Percentiles rank a stretch among this genome's conserved stretches.
phyloP scores from a whole-genome alignment of 1,284 basidiomycete species.

The Tylopilus orsonianus region DNA sequence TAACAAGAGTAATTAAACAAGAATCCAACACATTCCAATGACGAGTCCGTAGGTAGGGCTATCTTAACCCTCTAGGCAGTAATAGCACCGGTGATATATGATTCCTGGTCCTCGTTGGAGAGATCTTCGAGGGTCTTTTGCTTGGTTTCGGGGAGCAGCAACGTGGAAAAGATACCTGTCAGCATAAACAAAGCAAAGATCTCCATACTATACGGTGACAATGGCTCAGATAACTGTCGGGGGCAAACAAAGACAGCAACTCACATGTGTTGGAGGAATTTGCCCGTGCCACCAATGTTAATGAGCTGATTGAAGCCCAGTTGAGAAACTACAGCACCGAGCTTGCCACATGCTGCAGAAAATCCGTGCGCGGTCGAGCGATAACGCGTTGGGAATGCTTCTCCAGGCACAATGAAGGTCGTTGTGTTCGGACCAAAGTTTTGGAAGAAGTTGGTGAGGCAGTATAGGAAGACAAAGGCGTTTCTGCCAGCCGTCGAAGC shows the following conservation, averaged over 20 bases:
- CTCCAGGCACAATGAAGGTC: conserved; percentile 69
- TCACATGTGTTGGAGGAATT: conserved; percentile 41
- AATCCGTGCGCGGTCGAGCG: conserved; percentile 71
- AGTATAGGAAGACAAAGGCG: conserved; percentile 64
- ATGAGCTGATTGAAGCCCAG: conserved; percentile 52
- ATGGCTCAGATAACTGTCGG: neutral
- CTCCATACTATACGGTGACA: conserved; percentile 36
- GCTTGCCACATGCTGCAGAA: conserved; percentile 68
- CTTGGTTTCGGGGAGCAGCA: conserved; percentile 64
- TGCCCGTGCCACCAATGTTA: conserved; percentile 49
- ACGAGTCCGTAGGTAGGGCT: neutral
- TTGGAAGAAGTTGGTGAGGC: conserved; percentile 55
- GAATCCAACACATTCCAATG: neutral
- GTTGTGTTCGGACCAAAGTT: conserved; percentile 74
- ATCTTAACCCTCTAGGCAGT: conserved; percentile 14
- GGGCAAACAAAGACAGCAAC: conserved; percentile 8
- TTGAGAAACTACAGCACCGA: conserved; percentile 70
- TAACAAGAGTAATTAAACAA: neutral
- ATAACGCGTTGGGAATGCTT: conserved; percentile 75
- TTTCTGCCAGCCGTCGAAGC: conserved; percentile 38
- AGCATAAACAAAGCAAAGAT: conserved; percentile 62
- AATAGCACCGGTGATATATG: conserved; percentile 40
- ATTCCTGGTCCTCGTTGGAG: conserved; percentile 50
- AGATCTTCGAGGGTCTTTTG: conserved; percentile 55
- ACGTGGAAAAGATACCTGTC: conserved; percentile 58